Conservation (phyloP, 176 grass and related monocot genomes). For the Pontederia crassipes region DNA sequence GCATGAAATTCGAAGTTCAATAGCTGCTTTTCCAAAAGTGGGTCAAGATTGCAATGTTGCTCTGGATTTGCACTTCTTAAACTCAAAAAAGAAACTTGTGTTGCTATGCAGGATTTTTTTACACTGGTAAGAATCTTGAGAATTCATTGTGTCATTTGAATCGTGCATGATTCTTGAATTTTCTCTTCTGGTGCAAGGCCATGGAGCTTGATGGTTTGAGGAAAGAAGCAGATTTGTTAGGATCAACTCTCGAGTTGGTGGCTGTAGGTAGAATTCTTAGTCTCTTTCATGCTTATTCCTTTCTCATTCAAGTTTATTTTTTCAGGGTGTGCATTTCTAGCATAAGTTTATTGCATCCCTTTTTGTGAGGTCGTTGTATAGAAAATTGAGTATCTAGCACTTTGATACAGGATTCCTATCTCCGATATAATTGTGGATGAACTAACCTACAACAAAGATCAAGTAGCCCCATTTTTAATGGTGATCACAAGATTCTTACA, state of each 20-base stretch:
- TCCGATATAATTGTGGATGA: slow-evolving; percentile 91
- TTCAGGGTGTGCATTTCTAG: neutral
- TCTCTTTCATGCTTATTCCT: neutral
- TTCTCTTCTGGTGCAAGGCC: slow-evolving; percentile 31
- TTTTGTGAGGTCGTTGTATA: too few species aligned
- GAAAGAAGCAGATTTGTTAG: slow-evolving; percentile 65
- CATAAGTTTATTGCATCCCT: neutral
- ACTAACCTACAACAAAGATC: slow-evolving; percentile 59
- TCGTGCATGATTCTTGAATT: neutral
- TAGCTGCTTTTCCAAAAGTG: slow-evolving; percentile 32
- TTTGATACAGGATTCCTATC: slow-evolving; percentile 50
- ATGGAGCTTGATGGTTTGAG: slow-evolving; percentile 68
- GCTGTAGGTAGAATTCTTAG: slow-evolving; percentile 39
- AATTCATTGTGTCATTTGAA: neutral
- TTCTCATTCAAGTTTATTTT: neutral
- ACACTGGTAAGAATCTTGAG: slow-evolving; percentile 45
- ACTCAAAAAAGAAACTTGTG: slow-evolving; percentile 42
- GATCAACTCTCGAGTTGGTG: slow-evolving; percentile 66
- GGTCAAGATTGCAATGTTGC: slow-evolving; percentile 33
- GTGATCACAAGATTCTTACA: slow-evolving; percentile 28
- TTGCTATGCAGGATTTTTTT: slow-evolving; percentile 51
- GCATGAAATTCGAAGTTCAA: slow-evolving; percentile 26
- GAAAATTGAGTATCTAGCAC: slow-evolving; percentile 10
- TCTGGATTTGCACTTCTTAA: slow-evolving; percentile 40
- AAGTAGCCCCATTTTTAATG: slow-evolving; percentile 60